Conservation (phyloP, 2,329 filamentous ascomycete species). For the Dryadomyces sulphureus region DNA sequence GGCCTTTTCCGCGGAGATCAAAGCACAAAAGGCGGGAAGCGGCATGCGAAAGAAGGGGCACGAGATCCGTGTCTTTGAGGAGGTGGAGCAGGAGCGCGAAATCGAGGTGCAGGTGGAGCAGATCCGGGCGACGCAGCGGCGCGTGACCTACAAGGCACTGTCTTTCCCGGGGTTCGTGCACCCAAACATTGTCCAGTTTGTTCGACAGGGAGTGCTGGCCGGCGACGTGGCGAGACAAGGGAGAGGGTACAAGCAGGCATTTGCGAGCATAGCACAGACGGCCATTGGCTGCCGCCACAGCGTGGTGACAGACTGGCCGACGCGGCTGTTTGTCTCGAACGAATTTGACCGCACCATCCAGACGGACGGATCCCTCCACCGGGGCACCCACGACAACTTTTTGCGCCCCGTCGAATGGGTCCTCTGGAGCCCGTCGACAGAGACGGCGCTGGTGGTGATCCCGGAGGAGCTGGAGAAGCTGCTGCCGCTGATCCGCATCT, state of each 20-base stretch:
- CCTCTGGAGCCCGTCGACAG: slow-evolving; percentile 32
- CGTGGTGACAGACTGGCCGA: slow-evolving; percentile 2
- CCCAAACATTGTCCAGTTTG: slow-evolving; percentile 2
- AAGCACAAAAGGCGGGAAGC: slow-evolving; percentile 7
- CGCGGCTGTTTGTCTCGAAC: slow-evolving; percentile 21
- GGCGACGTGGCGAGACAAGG: background rate
- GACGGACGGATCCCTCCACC: slow-evolving; percentile 8
- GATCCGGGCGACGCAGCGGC: slow-evolving; percentile 21
- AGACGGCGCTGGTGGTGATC: slow-evolving; percentile 40
- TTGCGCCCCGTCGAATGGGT: slow-evolving; percentile 44
- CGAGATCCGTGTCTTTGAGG: slow-evolving; percentile 33
- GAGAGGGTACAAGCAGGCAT: background rate
- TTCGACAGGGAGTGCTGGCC: slow-evolving; percentile 2
- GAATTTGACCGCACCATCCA: slow-evolving; percentile 35
- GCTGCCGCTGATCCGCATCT: slow-evolving; percentile 26
- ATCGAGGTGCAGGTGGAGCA: slow-evolving; percentile 43
- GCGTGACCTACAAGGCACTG: background rate
- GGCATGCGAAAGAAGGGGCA: background rate
- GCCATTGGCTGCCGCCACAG: slow-evolving; percentile 2
- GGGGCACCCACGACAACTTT: slow-evolving; percentile 18
- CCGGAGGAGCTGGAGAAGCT: slow-evolving; percentile 48
- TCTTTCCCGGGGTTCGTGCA: slow-evolving; percentile 4
- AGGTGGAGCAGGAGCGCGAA: slow-evolving; percentile 45
- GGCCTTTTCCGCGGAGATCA: slow-evolving; percentile 16
- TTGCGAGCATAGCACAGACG: slow-evolving; percentile 3